phyloP scores from a whole-genome alignment of 192 early-diverging fungal genomes.

The Coemansia sp. region DNA sequence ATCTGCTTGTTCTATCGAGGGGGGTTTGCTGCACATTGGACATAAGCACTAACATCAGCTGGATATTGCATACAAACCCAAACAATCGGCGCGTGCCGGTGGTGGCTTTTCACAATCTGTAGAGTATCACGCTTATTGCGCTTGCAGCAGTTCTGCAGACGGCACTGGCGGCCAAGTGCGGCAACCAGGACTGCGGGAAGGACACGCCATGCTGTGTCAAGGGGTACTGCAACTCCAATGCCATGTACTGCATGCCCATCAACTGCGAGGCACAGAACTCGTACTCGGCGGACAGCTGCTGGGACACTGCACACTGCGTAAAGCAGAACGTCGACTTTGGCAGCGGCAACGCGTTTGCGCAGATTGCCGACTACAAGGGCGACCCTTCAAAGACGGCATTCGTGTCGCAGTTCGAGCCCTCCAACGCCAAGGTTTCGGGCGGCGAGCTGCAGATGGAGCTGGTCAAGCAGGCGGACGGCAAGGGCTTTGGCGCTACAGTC shows the following conservation, averaged over 20 bases:
- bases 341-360: slow-evolving; percentile 21
- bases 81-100: slow-evolving; percentile 6
- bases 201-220: slow-evolving; percentile 54
- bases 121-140: slow-evolving; percentile 36
- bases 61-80: not conserved
- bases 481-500: slow-evolving; percentile 59
- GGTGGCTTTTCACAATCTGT: slow-evolving; percentile 12
- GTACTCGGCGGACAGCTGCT: slow-evolving; percentile 35
- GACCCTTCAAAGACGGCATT: slow-evolving; percentile 49
- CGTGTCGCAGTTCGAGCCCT: slow-evolving; percentile 58
- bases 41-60: slow-evolving; percentile 15
- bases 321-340: slow-evolving; percentile 35
- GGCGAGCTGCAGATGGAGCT: slow-evolving; percentile 48
- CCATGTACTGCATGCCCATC: slow-evolving; percentile 43
- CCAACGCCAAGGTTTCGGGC: slow-evolving; percentile 49
- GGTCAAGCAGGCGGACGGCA: slow-evolving; percentile 43
- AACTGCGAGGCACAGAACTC: slow-evolving; percentile 55
- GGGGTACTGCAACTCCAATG: slow-evolving; percentile 49
- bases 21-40: not conserved
- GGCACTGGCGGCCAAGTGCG: slow-evolving; percentile 35
- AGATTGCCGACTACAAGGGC: slow-evolving; percentile 53
- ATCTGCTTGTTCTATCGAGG: not conserved
- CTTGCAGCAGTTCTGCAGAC: slow-evolving; percentile 43
- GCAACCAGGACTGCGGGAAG: slow-evolving; percentile 27
- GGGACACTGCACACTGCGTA: slow-evolving; percentile 45